These are phyloP conservation scores for Phlebopus sp. DNA, from an alignment of 1,284 basidiomycete genomes.

Conservation along the genomic window DNA sequence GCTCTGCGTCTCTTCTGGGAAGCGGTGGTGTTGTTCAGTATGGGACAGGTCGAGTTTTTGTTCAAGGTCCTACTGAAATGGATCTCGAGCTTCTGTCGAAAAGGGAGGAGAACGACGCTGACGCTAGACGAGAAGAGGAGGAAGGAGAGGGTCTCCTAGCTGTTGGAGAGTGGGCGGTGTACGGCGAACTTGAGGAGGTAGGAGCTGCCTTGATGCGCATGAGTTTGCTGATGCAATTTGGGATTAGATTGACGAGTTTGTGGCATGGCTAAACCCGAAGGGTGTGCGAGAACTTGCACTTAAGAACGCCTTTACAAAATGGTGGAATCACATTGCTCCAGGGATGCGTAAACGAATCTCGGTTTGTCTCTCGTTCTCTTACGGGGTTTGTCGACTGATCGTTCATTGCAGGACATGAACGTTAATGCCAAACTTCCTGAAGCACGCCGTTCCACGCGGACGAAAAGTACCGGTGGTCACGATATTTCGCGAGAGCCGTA, in stretches of 20 bases:
- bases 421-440: conserved; percentile 67
- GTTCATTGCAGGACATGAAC: conserved; percentile 55
- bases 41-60: conserved; percentile 85
- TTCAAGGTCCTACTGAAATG: conserved; percentile 84
- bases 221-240: conserved; percentile 13
- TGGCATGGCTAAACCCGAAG: conserved; percentile 89
- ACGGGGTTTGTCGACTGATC: conserved; percentile 7
- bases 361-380: conserved; percentile 43
- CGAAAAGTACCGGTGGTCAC: conserved; percentile 52
- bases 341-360: conserved; percentile 75
- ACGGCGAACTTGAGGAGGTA: conserved; percentile 85
- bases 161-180: conserved; percentile 86
- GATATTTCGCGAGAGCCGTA: conserved; percentile 75
- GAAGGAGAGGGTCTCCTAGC: conserved; percentile 75
- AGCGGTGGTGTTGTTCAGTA: conserved; percentile 76
- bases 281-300: conserved; percentile 86
- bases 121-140: conserved; percentile 63
- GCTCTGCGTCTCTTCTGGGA: conserved; percentile 73
- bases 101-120: conserved; percentile 58
- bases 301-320: conserved; percentile 76
- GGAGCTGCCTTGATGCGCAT: conserved; percentile 3
- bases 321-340: conserved; percentile 82
- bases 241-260: conserved; percentile 72
- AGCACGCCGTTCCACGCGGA: conserved; percentile 73
- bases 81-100: conserved; percentile 68